Evolutionary conservation across 2,329 filamentous ascomycete genomes (phyloP).

Genomic region (Endoconidiophora polonica): DNA sequence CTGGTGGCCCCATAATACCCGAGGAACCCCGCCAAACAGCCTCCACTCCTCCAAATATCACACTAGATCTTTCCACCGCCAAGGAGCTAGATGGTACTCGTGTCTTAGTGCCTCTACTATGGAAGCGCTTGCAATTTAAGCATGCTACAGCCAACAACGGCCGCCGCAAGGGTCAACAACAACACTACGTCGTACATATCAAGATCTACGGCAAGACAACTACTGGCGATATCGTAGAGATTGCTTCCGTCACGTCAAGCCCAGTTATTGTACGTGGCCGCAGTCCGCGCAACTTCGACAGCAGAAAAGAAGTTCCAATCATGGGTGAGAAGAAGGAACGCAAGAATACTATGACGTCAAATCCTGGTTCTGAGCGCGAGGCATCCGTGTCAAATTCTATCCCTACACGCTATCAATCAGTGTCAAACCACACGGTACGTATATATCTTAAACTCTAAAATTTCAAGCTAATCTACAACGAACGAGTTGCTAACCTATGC

Average conservation of each 20-base stretch:
- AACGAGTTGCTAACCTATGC: background rate
- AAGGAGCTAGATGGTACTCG: conserved; percentile 63
- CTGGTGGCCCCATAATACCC: conserved; percentile 17
- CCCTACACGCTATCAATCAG: conserved; percentile 15
- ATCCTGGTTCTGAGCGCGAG: conserved; percentile 15
- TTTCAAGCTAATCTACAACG: background rate
- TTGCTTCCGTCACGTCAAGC: conserved; percentile 76
- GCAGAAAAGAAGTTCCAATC: conserved; percentile 68
- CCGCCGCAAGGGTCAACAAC: conserved; percentile 79
- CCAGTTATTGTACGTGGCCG: conserved; percentile 90
- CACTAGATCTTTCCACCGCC: conserved; percentile 37
- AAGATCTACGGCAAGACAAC: conserved; percentile 64
- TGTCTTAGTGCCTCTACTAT: conserved; percentile 68
- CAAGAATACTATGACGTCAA: conserved; percentile 20
- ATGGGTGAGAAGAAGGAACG: conserved; percentile 37
- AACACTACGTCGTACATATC: conserved; percentile 83
- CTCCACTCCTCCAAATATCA: conserved; percentile 34
- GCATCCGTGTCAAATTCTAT: conserved; percentile 13
- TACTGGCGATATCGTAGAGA: conserved; percentile 47
- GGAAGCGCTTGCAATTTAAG: conserved; percentile 90
- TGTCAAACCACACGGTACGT: conserved; percentile 1
- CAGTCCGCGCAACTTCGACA: conserved; percentile 88
- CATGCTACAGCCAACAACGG: conserved; percentile 96
- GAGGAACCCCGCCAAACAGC: conserved; percentile 33
- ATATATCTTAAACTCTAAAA: background rate